A percentile compares a stretch with the other conserved stretches of the same genome.
These are phyloP conservation scores for Glycine soja DNA, from an alignment of 306 rosid genomes.

Conservation along the genomic window DNA sequence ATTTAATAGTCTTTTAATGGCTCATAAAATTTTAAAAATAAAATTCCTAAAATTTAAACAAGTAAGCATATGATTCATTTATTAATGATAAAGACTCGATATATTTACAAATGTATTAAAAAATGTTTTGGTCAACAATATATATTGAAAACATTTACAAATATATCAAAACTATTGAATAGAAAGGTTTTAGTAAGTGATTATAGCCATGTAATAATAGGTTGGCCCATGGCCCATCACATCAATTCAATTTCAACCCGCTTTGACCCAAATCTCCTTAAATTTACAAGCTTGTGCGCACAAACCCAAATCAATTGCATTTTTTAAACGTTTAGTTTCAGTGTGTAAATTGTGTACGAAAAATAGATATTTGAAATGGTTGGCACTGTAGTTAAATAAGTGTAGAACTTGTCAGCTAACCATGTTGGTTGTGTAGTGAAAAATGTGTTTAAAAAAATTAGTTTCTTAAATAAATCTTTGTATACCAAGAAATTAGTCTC, in stretches of 20 bases:
- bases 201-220: not conserved
- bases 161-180: not conserved
- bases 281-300: not conserved
- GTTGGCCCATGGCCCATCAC: not conserved
- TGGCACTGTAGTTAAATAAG: too few species aligned
- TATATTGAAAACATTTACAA: not conserved
- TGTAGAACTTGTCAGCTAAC: too few species aligned
- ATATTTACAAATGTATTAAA: not conserved
- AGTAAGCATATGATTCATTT: too few species aligned
- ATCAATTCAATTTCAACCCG: not conserved
- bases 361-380: too few species aligned
- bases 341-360: too few species aligned
- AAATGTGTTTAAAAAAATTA: too few species aligned
- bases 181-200: not conserved
- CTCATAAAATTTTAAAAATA: not conserved
- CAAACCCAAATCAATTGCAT: not conserved
- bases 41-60: not conserved
- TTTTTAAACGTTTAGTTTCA: too few species aligned
- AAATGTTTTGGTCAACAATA: not conserved
- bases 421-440: too few species aligned
- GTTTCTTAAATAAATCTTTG: too few species aligned
- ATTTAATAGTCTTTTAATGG: not conserved
- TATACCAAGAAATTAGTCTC: too few species aligned
- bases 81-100: not conserved
- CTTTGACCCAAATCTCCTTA: not conserved